Conservation (phyloP, 164 flowering plant species). For the Sedum album region DNA sequence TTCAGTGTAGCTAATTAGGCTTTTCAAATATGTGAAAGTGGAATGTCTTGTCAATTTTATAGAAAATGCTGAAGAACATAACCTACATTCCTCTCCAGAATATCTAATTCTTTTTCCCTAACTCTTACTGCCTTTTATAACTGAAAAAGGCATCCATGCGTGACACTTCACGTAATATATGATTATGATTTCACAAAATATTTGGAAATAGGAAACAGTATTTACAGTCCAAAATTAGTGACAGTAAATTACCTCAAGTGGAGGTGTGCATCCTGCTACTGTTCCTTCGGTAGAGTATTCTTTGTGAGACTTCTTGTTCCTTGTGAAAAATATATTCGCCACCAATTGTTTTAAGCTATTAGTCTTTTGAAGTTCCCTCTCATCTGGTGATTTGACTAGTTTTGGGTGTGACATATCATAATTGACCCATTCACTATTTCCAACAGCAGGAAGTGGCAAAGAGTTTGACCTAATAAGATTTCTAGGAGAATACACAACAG, state of each 20-base stretch:
- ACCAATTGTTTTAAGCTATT: conserved; percentile 55
- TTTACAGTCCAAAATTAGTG: background rate
- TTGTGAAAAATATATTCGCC: conserved; percentile 76
- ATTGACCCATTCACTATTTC: conserved; percentile 30
- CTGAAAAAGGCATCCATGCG: background rate
- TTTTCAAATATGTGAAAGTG: background rate
- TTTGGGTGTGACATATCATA: conserved; percentile 32
- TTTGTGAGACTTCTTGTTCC: conserved; percentile 56
- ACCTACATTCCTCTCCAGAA: background rate
- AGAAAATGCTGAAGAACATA: background rate
- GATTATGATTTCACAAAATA: background rate
- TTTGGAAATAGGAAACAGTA: background rate
- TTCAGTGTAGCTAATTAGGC: background rate
- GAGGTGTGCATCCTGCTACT: conserved; percentile 15
- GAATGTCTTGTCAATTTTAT: background rate
- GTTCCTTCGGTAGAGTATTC: conserved; percentile 29
- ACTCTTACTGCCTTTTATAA: background rate
- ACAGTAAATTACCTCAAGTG: conserved; percentile 6
- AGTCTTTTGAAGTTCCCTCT: conserved; percentile 37
- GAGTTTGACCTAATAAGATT: conserved; percentile 76
- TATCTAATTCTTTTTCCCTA: background rate
- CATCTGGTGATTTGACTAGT: conserved; percentile 20
- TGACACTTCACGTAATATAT: background rate
- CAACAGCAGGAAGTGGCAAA: conserved; percentile 56
- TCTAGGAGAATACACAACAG: conserved; percentile 36